Base-by-base conservation (phyloP, 1,284 basidiomycete genomes). In the Termitomyces sp. region DNA sequence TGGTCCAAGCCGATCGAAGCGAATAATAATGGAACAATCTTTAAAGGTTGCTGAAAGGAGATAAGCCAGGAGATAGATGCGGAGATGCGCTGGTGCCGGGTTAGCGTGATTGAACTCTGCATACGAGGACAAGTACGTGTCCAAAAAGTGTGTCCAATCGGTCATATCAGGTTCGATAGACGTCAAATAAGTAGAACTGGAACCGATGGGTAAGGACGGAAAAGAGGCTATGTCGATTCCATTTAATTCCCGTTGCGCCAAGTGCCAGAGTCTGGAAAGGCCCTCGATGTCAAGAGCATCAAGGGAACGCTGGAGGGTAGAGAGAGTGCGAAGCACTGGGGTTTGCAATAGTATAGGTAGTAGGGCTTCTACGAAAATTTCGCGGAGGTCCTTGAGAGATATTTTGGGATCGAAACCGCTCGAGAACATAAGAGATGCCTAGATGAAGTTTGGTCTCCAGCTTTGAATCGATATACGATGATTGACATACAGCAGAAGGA, bases 31-130 rank as follows among this genome's bases (percentile, higher is more conserved):
- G 1, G 93, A 96, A 70, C 94, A 98, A 69, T 98, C 95, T 69
- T 98, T 98, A 80, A 98, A 94, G 10, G 90, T 90, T n/a, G 92
- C 90, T 8, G 91, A 91, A 45, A 98, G 83, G 33, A 92, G 73
- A 67, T 93, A 93, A 3, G 89, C 86, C 49, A 90, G 72, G 44
- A 86, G 67, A 61, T 85, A 81, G 59, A 84, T 79, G 41, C 77
- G 76, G 53, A 89, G 68, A 56, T 81, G 67, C 31, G 72, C 69
- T 6, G 73, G 67, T 43, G 68, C 66, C 5, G 75, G 77, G 28
- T 68, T 65, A 9, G 62, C 63, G 46, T 76, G 70, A 60, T 79
- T 69, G 57, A 71, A 60, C 19, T 62, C 52, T 17, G 58, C 58
- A 38, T 66, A 59, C 34, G 60, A 51, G 40, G 75, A 69, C 36